Conservation (phyloP, 495 filamentous ascomycete genomes). For the Xylaria longipes region DNA sequence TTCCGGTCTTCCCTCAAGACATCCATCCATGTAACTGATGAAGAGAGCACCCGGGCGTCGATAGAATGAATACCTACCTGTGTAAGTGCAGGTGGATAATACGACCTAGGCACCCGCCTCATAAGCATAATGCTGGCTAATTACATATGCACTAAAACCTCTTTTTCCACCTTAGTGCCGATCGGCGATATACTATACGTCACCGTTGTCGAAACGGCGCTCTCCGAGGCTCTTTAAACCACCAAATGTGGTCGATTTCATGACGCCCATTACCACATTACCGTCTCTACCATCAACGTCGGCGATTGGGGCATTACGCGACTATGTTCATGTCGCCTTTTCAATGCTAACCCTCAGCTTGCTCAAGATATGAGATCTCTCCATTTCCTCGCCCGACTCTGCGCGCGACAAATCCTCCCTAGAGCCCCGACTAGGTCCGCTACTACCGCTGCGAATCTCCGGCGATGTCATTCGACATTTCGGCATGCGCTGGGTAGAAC, state of each 20-base stretch:
- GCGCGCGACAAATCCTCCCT: slow-evolving; percentile 32
- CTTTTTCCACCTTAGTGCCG: background rate
- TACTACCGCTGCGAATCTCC: slow-evolving; percentile 16
- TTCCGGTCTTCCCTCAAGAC: background rate
- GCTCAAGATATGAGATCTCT: slow-evolving; percentile 38
- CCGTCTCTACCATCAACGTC: background rate
- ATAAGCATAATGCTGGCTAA: background rate
- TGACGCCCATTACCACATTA: background rate
- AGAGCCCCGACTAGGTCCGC: slow-evolving; percentile 26
- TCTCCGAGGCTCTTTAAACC: background rate
- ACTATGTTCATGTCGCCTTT: slow-evolving; percentile 10
- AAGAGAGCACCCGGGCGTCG: too few relatives aligned
- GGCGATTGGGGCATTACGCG: background rate
- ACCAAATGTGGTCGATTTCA: background rate
- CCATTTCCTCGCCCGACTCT: slow-evolving; percentile 36
- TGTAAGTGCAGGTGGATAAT: too few relatives aligned
- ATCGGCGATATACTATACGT: slow-evolving; percentile 19
- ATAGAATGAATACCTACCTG: too few relatives aligned
- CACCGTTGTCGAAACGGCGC: slow-evolving; percentile 19
- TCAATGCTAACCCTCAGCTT: background rate
- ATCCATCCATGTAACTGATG: too few relatives aligned
- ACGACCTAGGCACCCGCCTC: too few relatives aligned
- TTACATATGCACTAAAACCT: slow-evolving; percentile 15
- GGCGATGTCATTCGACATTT: slow-evolving; percentile 33
- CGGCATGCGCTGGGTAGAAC: slow-evolving; percentile 11